phyloP scores from a whole-genome alignment of 441 rosid genomes.

The Kokia cookei region DNA sequence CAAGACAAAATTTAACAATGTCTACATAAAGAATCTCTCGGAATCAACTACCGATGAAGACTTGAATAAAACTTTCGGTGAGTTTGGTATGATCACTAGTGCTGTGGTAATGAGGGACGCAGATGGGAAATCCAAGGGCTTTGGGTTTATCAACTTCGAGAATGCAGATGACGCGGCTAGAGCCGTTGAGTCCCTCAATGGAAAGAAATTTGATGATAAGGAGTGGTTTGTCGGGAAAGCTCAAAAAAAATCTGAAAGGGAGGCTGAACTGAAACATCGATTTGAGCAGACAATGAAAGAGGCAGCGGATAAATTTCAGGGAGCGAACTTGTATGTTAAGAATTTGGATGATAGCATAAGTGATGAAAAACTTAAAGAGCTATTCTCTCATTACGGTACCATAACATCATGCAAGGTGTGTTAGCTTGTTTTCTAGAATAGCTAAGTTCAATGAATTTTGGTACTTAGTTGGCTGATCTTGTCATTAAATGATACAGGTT shows the following conservation, averaged over 20 bases:
- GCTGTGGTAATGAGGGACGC: slow-evolving; percentile 62
- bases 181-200: slow-evolving; percentile 61
- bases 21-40: slow-evolving; percentile 69
- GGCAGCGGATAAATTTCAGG: slow-evolving; percentile 52
- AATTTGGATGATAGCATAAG: slow-evolving; percentile 57
- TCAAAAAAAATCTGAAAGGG: slow-evolving; percentile 66
- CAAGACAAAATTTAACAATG: slow-evolving; percentile 57
- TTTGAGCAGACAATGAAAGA: slow-evolving; percentile 66
- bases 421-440: not conserved
- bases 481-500: slow-evolving; percentile 24
- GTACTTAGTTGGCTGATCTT: not conserved
- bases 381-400: slow-evolving; percentile 49
- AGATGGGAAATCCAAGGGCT: slow-evolving; percentile 65
- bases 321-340: slow-evolving; percentile 55
- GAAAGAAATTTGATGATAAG: slow-evolving; percentile 55
- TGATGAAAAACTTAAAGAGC: slow-evolving; percentile 56
- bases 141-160: slow-evolving; percentile 71
- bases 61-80: slow-evolving; percentile 52
- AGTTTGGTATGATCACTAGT: slow-evolving; percentile 64
- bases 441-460: not conserved
- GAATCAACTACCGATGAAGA: slow-evolving; percentile 69
- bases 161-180: slow-evolving; percentile 51
- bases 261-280: slow-evolving; percentile 39
- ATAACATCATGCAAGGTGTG: slow-evolving; percentile 65
- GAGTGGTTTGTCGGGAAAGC: slow-evolving; percentile 76